Conservation (phyloP, 371 early-diverging fungal species). For the Mucor mucedo region DNA sequence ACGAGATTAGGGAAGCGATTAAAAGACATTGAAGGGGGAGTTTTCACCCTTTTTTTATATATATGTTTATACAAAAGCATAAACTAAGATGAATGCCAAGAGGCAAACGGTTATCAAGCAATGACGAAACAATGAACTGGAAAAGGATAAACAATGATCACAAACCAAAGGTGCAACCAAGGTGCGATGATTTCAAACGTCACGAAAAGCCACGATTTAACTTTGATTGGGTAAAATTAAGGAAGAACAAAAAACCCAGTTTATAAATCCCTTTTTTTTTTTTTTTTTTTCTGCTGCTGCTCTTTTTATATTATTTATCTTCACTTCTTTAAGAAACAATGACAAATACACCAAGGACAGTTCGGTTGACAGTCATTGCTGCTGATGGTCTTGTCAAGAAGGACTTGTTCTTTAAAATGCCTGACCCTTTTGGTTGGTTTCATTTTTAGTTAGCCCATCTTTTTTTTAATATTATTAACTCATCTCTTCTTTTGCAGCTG, state of each 20-base stretch:
- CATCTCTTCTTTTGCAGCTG: slow-evolving; percentile 76
- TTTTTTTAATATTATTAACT: slow-evolving; percentile 41
- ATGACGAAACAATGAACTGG: too few species aligned
- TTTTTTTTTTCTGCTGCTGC: background rate
- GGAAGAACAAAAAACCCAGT: too few species aligned
- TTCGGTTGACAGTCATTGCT: slow-evolving; percentile 77
- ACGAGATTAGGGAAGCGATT: too few species aligned
- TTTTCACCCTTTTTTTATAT: too few species aligned
- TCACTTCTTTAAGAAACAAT: slow-evolving; percentile 7
- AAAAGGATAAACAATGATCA: background rate
- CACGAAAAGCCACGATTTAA: slow-evolving; percentile 10
- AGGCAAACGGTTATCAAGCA: background rate
- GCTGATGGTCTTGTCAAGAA: slow-evolving; percentile 91
- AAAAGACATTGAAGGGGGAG: too few species aligned
- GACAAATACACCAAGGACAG: slow-evolving; percentile 36
- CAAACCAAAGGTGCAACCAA: background rate
- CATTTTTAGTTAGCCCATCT: background rate
- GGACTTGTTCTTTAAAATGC: slow-evolving; percentile 76
- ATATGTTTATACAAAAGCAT: background rate
- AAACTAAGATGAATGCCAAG: background rate
- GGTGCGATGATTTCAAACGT: background rate
- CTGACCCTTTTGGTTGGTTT: slow-evolving; percentile 68
- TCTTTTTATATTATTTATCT: slow-evolving; percentile 10
- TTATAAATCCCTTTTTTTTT: background rate
- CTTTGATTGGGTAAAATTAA: slow-evolving; percentile 1